phyloP scores from a whole-genome alignment of 1,139 yeast species.

The Geotrichum armillariae region DNA sequence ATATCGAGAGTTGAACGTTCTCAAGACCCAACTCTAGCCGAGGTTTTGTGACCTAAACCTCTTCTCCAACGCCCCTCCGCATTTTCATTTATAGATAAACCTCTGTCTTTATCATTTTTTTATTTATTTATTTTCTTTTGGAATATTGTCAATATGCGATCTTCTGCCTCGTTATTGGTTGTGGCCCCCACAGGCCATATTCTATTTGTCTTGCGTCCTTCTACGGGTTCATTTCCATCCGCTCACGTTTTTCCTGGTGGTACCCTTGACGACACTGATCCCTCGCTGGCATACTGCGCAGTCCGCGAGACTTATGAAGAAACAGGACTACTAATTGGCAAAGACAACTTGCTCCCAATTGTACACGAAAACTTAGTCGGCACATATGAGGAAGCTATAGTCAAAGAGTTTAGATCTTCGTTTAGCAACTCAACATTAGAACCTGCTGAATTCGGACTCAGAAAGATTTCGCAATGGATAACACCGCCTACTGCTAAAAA shows the following conservation, averaged over 20 bases:
- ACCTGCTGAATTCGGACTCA: conserved; percentile 14
- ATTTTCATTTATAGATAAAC: conserved; percentile 2
- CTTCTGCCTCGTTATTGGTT: conserved; percentile 36
- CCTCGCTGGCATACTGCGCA: conserved; percentile 34
- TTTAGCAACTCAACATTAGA: neutral
- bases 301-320: conserved; percentile 39
- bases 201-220: conserved; percentile 36
- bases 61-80: neutral
- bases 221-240: conserved; percentile 34
- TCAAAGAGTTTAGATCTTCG: conserved; percentile 8
- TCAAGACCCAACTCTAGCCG: conserved; percentile 10
- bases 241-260: conserved; percentile 41
- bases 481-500: conserved; percentile 30
- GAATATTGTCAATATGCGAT: conserved; percentile 13
- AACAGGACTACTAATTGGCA: conserved; percentile 34
- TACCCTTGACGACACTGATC: conserved; percentile 33
- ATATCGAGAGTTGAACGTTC: conserved; percentile 12
- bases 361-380: conserved; percentile 6
- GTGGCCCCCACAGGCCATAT: conserved; percentile 33
- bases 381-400: conserved; percentile 7
- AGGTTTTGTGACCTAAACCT: neutral
- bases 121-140: neutral
- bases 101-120: neutral
- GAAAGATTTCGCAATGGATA: conserved; percentile 33
- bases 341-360: neutral